Base-by-base conservation (phyloP, 345 rosid species). In the Euphorbia tirucalli region DNA sequence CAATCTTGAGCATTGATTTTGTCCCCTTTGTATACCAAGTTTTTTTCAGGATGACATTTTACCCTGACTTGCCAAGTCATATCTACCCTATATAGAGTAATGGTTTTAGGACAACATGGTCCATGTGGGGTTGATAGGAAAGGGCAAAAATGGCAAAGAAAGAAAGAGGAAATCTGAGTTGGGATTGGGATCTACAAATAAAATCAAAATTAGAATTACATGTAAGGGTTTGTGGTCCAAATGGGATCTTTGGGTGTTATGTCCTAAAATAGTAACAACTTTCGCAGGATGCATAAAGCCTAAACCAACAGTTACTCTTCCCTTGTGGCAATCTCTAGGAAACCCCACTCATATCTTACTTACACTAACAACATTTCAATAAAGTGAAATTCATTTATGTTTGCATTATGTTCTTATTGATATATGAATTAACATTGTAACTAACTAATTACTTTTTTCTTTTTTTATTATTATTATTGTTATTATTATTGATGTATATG, bases 231-330 rank as follows among this genome's bases (percentile, higher is more conserved):
- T 28, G 83, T 83, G 84, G 90, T 85, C 85, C 85, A 58, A 63
- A 27, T 57, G 7, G 19, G 58, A 27, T 67, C 35, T 80, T 68
- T 61, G 80, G 88, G 75, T 67, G 77, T 80, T 61, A 83, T 80
- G 71, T 80, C 71, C 69, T 41, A 61, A 82, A 83, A 78, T 75
- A 65, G 87, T 80, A 77, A 69, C 72, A 78, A 73, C 68, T 81
- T 81, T 87, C 83, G 69, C 89, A 80, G 79, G 81, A 76, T 84
- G 92, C 81, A 78, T 76, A 85, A 89, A 90, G 87, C 78, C 83
- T 78, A 70, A 71, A 79, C 87, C 75, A 81, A 83, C 94, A 78
- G 88, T 83, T 87, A 60, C 96, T 86, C 77, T 43, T 70, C 54
- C 85, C 74, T 79, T 77, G 9, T 71, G 60, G 74, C 85, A 72